Base-by-base conservation (phyloP, 495 filamentous ascomycete species). In the Cercophora sp. region DNA sequence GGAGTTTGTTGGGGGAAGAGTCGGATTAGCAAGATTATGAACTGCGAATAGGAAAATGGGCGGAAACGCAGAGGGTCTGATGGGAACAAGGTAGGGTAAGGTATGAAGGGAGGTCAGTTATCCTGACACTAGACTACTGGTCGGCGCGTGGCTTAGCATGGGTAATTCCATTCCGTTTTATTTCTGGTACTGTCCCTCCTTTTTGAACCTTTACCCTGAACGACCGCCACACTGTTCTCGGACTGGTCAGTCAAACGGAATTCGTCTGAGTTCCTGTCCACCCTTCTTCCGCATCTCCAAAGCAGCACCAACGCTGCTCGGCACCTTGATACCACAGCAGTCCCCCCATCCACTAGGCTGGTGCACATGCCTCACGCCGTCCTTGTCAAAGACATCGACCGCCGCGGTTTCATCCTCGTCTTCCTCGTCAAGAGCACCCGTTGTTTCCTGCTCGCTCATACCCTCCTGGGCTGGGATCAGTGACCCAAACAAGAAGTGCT, bases 241-340 rank as follows among this genome's bases (percentile, higher is more conserved):
- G n/a, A n/a, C n/a, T n/a, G n/a, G n/a, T n/a, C n/a, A 96, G 72
- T 96, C 92, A 70, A 98, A 98, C 0, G 92, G 92, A 68, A 98
- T 87, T 53, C 90, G 83, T 54, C 92, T 82, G 63, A 96, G 66
- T 31, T 78, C 70, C 48, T 80, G 79, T 9, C 71, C 83, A 13
- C 72, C 75, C 37, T 78, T 77, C 75, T 95, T 96, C 70, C 80
- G 85, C 79, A 85, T 84, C 69, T 96, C 91, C 60, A 87, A 83
- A 8, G 85, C 85, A 11, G 93, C 94, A 23, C 89, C 93, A 56
- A 96, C 78, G 37, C 87, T 89, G 63, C 91, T 94, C 10, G 94
- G 93, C 13, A 99, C 91, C 70, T 96, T 94, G 71, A 99, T 99
- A 29, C 93, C 94, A 61, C 93, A 99, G 69, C 94, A 99, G 64